phyloP scores from a whole-genome alignment of 2,329 filamentous ascomycete genomes.

The Exophiala viscosa region DNA sequence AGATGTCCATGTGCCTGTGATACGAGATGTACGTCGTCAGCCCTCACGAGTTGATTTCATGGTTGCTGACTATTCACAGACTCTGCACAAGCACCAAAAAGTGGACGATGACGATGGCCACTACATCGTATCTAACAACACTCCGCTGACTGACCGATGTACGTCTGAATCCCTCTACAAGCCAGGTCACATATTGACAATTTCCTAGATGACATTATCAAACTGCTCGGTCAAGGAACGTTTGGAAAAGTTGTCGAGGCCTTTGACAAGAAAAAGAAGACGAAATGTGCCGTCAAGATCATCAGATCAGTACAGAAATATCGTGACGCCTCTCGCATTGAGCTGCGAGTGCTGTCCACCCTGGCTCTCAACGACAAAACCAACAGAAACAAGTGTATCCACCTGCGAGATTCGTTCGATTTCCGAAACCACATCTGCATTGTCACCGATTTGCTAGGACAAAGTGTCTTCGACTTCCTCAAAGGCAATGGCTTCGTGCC shows the following conservation, averaged over 20 bases:
- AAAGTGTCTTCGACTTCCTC: slow-evolving; percentile 97
- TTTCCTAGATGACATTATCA: slow-evolving; percentile 72
- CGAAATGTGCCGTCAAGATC: slow-evolving; percentile 93
- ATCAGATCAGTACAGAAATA: slow-evolving; percentile 98
- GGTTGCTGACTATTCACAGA: slow-evolving; percentile 34
- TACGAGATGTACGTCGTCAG: slow-evolving; percentile 54
- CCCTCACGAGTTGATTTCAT: background rate
- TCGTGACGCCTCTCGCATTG: slow-evolving; percentile 90
- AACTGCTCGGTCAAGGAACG: slow-evolving; percentile 89
- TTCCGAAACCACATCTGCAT: slow-evolving; percentile 95
- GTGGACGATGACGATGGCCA: slow-evolving; percentile 96
- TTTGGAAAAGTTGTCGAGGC: slow-evolving; percentile 98
- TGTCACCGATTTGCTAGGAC: slow-evolving; percentile 72
- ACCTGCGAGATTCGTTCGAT: slow-evolving; percentile 94
- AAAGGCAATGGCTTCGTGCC: slow-evolving; percentile 94
- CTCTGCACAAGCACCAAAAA: slow-evolving; percentile 58
- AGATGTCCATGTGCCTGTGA: slow-evolving; percentile 63
- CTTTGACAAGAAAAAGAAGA: slow-evolving; percentile 69
- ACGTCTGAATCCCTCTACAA: slow-evolving; percentile 41
- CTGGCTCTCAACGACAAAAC: slow-evolving; percentile 84
- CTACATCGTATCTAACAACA: slow-evolving; percentile 87
- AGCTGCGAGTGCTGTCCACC: slow-evolving; percentile 86
- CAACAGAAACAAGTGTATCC: slow-evolving; percentile 95
- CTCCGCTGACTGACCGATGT: slow-evolving; percentile 86
- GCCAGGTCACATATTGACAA: slow-evolving; percentile 5